phyloP scores from a whole-genome alignment of 2,329 filamentous ascomycete species.

The Talaromyces sp. region DNA sequence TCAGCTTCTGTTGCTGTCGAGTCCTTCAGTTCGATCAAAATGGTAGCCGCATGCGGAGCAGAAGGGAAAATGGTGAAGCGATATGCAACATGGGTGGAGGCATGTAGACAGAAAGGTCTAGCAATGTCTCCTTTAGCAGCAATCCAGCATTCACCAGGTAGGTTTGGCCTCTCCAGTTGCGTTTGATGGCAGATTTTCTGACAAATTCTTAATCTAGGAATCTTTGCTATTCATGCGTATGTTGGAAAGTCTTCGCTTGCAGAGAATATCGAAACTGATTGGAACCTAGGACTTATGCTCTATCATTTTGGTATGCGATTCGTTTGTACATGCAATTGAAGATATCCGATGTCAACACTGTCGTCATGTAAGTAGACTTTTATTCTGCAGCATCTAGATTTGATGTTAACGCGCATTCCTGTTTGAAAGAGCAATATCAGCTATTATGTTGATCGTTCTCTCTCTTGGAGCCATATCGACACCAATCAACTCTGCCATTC shows the following conservation, averaged over 20 bases:
- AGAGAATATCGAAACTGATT: not conserved
- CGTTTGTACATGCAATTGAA: not conserved
- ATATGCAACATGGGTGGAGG: not conserved
- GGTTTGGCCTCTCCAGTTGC: not conserved
- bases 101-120: not conserved
- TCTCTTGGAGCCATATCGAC: slow-evolving; percentile 20
- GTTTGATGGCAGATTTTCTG: not conserved
- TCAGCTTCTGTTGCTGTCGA: slow-evolving; percentile 37
- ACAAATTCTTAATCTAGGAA: not conserved
- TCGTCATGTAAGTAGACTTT: not conserved
- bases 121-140: not conserved
- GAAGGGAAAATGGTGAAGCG: not conserved
- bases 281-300: not conserved
- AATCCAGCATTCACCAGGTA: not conserved
- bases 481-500: slow-evolving; percentile 30
- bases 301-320: not conserved
- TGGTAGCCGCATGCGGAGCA: slow-evolving; percentile 36
- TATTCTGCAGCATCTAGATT: not conserved
- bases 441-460: slow-evolving; percentile 11
- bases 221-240: not conserved
- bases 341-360: not conserved
- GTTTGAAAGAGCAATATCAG: not conserved
- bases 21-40: slow-evolving; percentile 37
- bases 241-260: not conserved
- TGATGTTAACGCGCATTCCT: not conserved